Conservation (phyloP, 352 stramenopile species). For the Globisporangium yorkense region DNA sequence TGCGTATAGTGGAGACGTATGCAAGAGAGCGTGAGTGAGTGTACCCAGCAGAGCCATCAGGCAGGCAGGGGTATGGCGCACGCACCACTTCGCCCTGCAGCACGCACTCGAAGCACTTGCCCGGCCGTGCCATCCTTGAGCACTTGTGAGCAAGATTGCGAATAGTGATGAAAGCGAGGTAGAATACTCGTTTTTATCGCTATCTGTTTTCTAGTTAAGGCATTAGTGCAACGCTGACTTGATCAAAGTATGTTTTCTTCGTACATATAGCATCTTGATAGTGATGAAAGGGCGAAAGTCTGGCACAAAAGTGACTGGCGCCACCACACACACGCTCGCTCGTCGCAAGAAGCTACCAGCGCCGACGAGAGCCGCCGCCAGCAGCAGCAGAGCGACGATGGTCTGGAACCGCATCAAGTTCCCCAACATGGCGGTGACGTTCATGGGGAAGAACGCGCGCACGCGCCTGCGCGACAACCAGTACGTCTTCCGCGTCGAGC, state of each 20-base stretch:
- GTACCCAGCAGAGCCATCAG: not conserved
- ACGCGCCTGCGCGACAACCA: constrained; percentile 75
- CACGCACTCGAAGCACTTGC: constrained; percentile 81
- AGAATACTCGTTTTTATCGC: not conserved
- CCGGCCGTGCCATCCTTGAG: constrained; percentile 42
- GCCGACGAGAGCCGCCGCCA: constrained; percentile 2
- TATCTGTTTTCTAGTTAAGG: not conserved
- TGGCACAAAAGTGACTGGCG: not conserved
- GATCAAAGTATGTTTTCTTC: not conserved
- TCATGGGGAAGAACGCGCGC: constrained; percentile 82
- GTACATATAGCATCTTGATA: not conserved
- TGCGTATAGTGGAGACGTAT: constrained; percentile 9
- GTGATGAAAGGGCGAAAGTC: not conserved
- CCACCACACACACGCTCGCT: not conserved
- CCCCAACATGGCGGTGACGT: constrained; percentile 85
- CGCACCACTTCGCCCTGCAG: constrained; percentile 78
- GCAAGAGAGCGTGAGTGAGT: not conserved
- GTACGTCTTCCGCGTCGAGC: constrained; percentile 91
- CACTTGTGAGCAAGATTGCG: not conserved
- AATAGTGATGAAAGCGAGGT: not conserved
- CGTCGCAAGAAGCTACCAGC: not conserved
- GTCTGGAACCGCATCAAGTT: constrained; percentile 84
- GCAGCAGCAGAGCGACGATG: constrained; percentile 35
- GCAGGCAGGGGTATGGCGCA: not conserved
- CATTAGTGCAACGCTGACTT: not conserved